Conservation (phyloP, 192 early-diverging fungal genomes). For the Podila epigama region DNA sequence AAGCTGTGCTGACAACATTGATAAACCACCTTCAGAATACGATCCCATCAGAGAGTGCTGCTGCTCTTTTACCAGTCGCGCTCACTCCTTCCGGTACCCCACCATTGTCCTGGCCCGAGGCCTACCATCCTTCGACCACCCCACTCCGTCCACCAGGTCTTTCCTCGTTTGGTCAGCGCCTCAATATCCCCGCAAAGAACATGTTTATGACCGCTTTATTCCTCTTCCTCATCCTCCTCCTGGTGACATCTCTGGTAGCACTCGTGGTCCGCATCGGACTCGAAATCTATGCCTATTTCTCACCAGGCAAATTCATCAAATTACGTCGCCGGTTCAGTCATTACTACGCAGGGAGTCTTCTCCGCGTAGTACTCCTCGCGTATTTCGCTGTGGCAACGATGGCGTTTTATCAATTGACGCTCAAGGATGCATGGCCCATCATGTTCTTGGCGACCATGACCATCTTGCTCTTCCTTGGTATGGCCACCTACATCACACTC, state of each 20-base stretch:
- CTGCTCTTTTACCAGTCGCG: neutral
- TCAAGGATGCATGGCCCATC: slow-evolving; percentile 36
- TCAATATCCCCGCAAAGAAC: slow-evolving; percentile 41
- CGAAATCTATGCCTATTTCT: slow-evolving; percentile 19
- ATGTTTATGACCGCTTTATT: slow-evolving; percentile 47
- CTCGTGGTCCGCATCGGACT: slow-evolving; percentile 15
- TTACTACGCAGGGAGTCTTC: slow-evolving; percentile 35
- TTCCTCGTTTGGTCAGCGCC: slow-evolving; percentile 27
- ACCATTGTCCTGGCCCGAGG: slow-evolving; percentile 6
- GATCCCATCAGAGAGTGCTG: neutral
- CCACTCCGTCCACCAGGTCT: slow-evolving; percentile 14
- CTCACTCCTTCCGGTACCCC: neutral
- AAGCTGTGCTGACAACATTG: slow-evolving; percentile 3
- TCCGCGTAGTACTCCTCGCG: slow-evolving; percentile 36
- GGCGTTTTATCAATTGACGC: slow-evolving; percentile 46
- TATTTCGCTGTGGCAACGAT: slow-evolving; percentile 43
- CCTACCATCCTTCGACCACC: neutral
- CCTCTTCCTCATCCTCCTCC: slow-evolving; percentile 30
- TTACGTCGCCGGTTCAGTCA: slow-evolving; percentile 17
- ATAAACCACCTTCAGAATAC: slow-evolving; percentile 10
- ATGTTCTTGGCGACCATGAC: slow-evolving; percentile 25
- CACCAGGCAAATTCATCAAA: slow-evolving; percentile 38
- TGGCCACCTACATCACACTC: slow-evolving; percentile 16
- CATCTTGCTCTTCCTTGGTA: slow-evolving; percentile 14
- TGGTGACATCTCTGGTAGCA: slow-evolving; percentile 22